Base-by-base conservation (phyloP, 805 yeast species). In the Pichia ethanolica region DNA sequence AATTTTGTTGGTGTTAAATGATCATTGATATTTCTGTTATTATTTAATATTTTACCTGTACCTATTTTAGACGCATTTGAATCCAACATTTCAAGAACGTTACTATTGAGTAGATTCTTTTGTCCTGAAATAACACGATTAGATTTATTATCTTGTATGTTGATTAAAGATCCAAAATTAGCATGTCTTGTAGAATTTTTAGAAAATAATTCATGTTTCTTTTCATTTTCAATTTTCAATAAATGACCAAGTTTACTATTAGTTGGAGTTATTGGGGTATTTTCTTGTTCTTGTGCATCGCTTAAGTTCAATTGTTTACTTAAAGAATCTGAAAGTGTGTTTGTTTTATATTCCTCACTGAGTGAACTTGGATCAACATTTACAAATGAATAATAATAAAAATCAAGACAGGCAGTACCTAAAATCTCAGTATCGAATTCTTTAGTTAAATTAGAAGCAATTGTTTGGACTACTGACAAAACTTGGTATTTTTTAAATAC, bases 161-260 rank as follows among this genome's bases (percentile, higher is more conserved):
- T 82, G 10, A 89, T 65, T 53, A 90, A 69, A 0, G 97, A 82
- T 0, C 99, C 99, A 69, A 91, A 91, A 46, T 96, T 74, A 3
- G 93, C 90, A 62, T 91, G 99, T 43, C 99, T 75, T 5, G 66
- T 59, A 5, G 60, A 53, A 30, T 52, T 55, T 34, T 58, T 55
- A 28, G 55, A 54, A 32, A 57, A 52, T 4, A 63, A 47, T 33
- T 48, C 51, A 27, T 57, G 57, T 34, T 77, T 79, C 52, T 83
- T 62, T 34, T 73, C 72, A 25, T 74, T 71, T 59, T 91, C 97
- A 47, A 74, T 74, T 2, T 71, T 68, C n/a, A 89, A 68, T 7
- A 87, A 62, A 25, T 73, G 77, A 40, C 72, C 64, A 25, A 83
- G 63, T 48, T 71, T 72, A 51, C 70, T 50, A 8, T 51, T 53